Percentiles rank a stretch among this genome's conserved stretches.
These are phyloP conservation scores for Acorus gramineus DNA, from an alignment of 106 monocot species.

Conservation along the genomic window DNA sequence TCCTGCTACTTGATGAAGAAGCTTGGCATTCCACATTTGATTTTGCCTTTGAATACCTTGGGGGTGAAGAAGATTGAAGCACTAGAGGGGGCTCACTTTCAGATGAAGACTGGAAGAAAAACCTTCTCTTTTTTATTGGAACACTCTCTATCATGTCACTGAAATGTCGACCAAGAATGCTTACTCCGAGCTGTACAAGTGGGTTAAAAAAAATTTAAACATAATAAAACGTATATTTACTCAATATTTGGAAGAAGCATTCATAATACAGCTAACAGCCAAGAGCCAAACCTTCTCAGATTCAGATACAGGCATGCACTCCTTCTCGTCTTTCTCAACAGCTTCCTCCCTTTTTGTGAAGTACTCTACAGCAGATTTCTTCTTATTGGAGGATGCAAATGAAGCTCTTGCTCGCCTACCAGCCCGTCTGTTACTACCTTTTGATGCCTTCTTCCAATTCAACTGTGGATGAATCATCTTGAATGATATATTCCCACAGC, in stretches of 20 bases:
- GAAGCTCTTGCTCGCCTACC: slow-evolving; percentile 61
- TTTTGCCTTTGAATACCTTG: slow-evolving; percentile 11
- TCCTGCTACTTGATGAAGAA: background rate
- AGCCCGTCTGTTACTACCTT: slow-evolving; percentile 39
- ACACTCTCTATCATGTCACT: slow-evolving; percentile 53
- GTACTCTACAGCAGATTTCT: slow-evolving; percentile 5
- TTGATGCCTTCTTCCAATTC: slow-evolving; percentile 53
- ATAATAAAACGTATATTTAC: background rate
- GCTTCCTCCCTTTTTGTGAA: slow-evolving; percentile 23
- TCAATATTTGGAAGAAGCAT: background rate
- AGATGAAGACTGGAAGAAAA: slow-evolving; percentile 3
- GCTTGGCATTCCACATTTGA: background rate
- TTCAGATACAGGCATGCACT: slow-evolving; percentile 55
- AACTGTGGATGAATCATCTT: slow-evolving; percentile 45
- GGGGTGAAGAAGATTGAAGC: slow-evolving; percentile 32
- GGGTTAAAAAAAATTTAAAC: background rate
- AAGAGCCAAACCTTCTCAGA: slow-evolving; percentile 62
- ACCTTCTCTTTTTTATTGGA: slow-evolving; percentile 91
- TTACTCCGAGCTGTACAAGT: slow-evolving; percentile 63
- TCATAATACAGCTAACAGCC: background rate
- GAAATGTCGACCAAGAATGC: slow-evolving; percentile 73
- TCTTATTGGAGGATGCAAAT: slow-evolving; percentile 20
- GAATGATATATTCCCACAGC: slow-evolving; percentile 38
- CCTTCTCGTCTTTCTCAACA: slow-evolving; percentile 20
- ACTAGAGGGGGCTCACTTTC: background rate